A percentile compares a stretch with the other conserved stretches of the same genome.
These are phyloP conservation scores for Helianthus tuberosus DNA, from an alignment of 129 eudicot genomes.

Conservation along the genomic window DNA sequence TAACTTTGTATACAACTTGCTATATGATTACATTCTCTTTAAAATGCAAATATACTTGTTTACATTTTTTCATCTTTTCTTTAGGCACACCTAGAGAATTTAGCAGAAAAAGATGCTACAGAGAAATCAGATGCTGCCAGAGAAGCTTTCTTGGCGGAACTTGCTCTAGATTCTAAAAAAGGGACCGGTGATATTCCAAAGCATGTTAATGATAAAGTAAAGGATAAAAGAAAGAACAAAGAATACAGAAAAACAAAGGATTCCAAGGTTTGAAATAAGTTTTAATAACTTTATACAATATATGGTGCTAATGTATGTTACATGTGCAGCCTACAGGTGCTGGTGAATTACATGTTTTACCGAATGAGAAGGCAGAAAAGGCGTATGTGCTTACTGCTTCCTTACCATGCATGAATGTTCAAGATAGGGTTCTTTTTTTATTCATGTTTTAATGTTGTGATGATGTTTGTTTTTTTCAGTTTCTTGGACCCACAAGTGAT, in stretches of 20 bases:
- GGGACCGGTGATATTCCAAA: slow-evolving; percentile 53
- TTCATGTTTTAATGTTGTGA: not conserved
- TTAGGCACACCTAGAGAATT: slow-evolving; percentile 86
- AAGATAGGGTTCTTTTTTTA: not conserved
- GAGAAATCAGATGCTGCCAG: slow-evolving; percentile 99
- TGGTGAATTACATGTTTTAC: slow-evolving; percentile 36
- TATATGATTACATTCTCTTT: not conserved
- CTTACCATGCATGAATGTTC: slow-evolving; percentile 16
- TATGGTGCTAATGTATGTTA: not conserved
- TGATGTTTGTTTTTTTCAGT: slow-evolving; percentile 36
- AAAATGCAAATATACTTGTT: not conserved
- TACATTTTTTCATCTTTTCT: slow-evolving; percentile 18
- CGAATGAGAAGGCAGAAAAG: slow-evolving; percentile 43
- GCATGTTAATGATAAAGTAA: slow-evolving; percentile 66
- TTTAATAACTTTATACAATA: not conserved
- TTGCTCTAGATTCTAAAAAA: slow-evolving; percentile 78
- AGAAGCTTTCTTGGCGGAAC: slow-evolving; percentile 97
- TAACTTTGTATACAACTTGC: slow-evolving; percentile 38
- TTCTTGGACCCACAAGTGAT: slow-evolving; percentile 36
- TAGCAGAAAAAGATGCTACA: slow-evolving; percentile 97
- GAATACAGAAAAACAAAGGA: slow-evolving; percentile 75
- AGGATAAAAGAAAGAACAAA: slow-evolving; percentile 81
- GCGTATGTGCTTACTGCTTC: slow-evolving; percentile 34
- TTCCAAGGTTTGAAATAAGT: slow-evolving; percentile 54
- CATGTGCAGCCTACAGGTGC: slow-evolving; percentile 53